Evolutionary conservation across 2,329 filamentous ascomycete species (phyloP), one percentile per base, ranked within the genome.

Genomic region (Pestalotiopsis sp.): DNA sequence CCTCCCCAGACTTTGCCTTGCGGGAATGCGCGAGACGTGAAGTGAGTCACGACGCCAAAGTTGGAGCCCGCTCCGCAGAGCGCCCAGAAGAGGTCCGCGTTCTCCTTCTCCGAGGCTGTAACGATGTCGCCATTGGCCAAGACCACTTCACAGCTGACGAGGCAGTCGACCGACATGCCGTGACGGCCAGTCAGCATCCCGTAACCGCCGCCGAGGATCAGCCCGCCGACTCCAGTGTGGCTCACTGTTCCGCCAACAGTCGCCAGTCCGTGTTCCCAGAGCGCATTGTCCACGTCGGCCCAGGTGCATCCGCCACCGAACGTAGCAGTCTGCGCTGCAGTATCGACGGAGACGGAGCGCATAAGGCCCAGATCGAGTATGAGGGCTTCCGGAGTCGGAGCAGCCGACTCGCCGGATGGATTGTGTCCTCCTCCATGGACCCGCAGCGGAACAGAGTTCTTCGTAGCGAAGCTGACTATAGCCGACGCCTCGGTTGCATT

Each of bases 221-320:
- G 78, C 0, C 87, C 89, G 2, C 87, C 88, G 5, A 91, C 85
- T 3, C 89, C 89, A 1, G 88, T 91, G 71, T 90, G 86, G 58
- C 87, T 87, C 9, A 91, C 87, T 0, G 88, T 90, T 2, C 89
- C 89, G 9, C 88, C 88, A 0, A 90, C 86, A 1, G 87, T 87
- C 2, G 87, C 88, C 2, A 91, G 82, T 0, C 83, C 82, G 72
- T 87, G 78, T 62, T 82, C 76, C 65, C 80, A 85, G 0, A 84
- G 83, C 0, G 83, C 84, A 5, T 80, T 77, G 71, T 90, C 87
- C 13, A 90, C 83, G 72, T 89, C 85, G 67, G 78, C 79, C 86
- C 87, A 89, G 2, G 81, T 74, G 58, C 84, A 82, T 7, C 88
- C 87, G 31, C 87, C 86, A 68, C 85, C 82, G 23, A 82, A 84